Percentiles rank a stretch among this genome's conserved stretches.
Conservation (phyloP, 768 basidiomycete genomes). For the Plicaturopsis crispa region DNA sequence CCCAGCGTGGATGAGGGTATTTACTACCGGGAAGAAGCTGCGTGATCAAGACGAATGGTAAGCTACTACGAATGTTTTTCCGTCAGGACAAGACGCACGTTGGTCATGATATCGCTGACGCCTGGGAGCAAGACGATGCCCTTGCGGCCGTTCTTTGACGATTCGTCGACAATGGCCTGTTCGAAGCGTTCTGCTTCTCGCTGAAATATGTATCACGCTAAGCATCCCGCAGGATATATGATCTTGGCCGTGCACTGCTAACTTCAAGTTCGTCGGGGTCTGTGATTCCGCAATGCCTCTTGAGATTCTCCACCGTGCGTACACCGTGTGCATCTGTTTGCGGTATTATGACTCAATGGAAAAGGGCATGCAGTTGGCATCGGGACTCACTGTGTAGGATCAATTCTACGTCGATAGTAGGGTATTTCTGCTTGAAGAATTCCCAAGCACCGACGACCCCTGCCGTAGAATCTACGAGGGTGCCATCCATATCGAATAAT, state of each 20-base stretch:
- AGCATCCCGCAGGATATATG: not conserved
- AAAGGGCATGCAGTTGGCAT: not conserved
- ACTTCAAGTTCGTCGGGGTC: constrained; percentile 70
- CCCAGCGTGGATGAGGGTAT: constrained; percentile 63
- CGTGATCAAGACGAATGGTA: constrained; percentile 6
- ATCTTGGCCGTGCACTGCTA: no score
- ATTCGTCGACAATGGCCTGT: constrained; percentile 60
- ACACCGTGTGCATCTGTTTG: constrained; percentile 72
- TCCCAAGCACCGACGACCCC: constrained; percentile 83
- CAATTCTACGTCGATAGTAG: constrained; percentile 48
- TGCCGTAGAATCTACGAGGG: constrained; percentile 73
- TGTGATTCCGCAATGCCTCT: constrained; percentile 58
- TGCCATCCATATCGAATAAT: constrained; percentile 82
- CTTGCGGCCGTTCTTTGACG: constrained; percentile 41
- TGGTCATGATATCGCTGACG: constrained; percentile 47
- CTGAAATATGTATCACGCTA: constrained; percentile 24
- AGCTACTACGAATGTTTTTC: not conserved
- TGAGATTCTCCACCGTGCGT: constrained; percentile 76
- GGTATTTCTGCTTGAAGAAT: constrained; percentile 64
- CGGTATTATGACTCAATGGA: not conserved
- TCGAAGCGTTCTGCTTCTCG: constrained; percentile 75
- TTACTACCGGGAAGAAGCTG: constrained; percentile 20
- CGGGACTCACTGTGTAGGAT: constrained; percentile 55
- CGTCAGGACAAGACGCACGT: constrained; percentile 28
- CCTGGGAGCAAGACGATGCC: constrained; percentile 74